These are phyloP conservation scores for Moricandia arvensis DNA, from an alignment of 345 rosid genomes.

Conservation along the genomic window DNA sequence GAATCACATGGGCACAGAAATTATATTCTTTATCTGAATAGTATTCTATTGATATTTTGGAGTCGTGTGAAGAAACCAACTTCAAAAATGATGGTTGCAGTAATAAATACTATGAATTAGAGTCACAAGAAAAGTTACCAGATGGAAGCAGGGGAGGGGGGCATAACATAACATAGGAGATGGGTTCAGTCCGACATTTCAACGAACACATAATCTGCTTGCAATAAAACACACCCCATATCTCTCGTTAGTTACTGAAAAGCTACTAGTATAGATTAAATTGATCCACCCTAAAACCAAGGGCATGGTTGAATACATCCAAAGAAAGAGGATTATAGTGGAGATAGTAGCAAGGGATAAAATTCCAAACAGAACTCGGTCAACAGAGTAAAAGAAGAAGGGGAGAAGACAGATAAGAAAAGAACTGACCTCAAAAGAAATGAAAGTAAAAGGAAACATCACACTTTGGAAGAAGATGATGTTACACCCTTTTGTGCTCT, in stretches of 20 bases:
- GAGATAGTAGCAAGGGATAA: conserved; percentile 4
- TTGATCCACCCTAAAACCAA: not conserved
- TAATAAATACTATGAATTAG: not conserved
- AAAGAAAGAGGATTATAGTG: conserved; percentile 35
- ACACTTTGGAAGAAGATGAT: conserved; percentile 45
- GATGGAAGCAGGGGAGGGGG: conserved; percentile 1
- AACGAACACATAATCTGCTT: conserved; percentile 16
- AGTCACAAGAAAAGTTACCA: not conserved
- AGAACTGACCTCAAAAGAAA: conserved; percentile 58
- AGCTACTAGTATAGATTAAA: conserved; percentile 17
- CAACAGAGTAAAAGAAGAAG: conserved; percentile 27
- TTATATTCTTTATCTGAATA: not conserved
- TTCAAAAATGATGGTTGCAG: not conserved
- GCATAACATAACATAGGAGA: conserved; percentile 3
- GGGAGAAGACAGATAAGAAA: conserved; percentile 20
- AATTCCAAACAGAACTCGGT: conserved; percentile 40
- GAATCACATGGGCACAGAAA: not conserved
- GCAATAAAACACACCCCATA: conserved; percentile 21
- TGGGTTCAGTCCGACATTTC: conserved; percentile 14
- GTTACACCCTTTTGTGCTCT: conserved; percentile 39
- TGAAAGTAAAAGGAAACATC: conserved; percentile 49
- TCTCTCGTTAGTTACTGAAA: conserved; percentile 9
- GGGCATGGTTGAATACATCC: conserved; percentile 37
- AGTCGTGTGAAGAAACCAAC: not conserved
- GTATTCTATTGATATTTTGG: not conserved